phyloP scores from a whole-genome alignment of 2,329 filamentous ascomycete genomes.

The Penicillium sp. region DNA sequence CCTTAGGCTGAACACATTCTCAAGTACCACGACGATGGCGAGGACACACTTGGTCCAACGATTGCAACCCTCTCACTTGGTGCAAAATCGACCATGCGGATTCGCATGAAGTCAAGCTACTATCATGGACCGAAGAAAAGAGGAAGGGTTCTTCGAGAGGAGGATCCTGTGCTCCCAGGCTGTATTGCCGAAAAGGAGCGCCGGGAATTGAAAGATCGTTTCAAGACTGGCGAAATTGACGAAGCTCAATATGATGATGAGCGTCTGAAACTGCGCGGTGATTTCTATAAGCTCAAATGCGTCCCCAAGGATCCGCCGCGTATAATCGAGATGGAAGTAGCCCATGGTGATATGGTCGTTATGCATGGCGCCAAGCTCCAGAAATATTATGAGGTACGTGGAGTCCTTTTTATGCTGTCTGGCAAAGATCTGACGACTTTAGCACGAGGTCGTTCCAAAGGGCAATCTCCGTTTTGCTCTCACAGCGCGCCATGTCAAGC shows the following conservation, averaged over 20 bases:
- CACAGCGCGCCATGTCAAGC: slow-evolving; percentile 33
- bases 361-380: slow-evolving; percentile 54
- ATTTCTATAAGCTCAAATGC: slow-evolving; percentile 19
- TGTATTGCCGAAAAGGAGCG: slow-evolving; percentile 27
- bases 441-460: slow-evolving; percentile 32
- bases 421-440: slow-evolving; percentile 7
- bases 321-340: slow-evolving; percentile 44
- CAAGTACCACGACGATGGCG: slow-evolving; percentile 56
- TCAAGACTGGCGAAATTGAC: slow-evolving; percentile 16
- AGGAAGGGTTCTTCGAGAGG: not conserved
- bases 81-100: slow-evolving; percentile 46
- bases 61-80: slow-evolving; percentile 54
- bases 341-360: slow-evolving; percentile 53
- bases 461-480: slow-evolving; percentile 33
- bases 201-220: slow-evolving; percentile 19
- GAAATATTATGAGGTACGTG: slow-evolving; percentile 48
- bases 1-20: not conserved
- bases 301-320: slow-evolving; percentile 22
- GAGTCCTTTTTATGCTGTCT: not conserved
- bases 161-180: slow-evolving; percentile 31
- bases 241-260: slow-evolving; percentile 18
- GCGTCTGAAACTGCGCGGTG: slow-evolving; percentile 18
- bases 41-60: slow-evolving; percentile 50
- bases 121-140: slow-evolving; percentile 25
- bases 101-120: slow-evolving; percentile 52